These are phyloP conservation scores for Ogataea allantospora DNA, from an alignment of 805 yeast species.

Conservation along the genomic window DNA sequence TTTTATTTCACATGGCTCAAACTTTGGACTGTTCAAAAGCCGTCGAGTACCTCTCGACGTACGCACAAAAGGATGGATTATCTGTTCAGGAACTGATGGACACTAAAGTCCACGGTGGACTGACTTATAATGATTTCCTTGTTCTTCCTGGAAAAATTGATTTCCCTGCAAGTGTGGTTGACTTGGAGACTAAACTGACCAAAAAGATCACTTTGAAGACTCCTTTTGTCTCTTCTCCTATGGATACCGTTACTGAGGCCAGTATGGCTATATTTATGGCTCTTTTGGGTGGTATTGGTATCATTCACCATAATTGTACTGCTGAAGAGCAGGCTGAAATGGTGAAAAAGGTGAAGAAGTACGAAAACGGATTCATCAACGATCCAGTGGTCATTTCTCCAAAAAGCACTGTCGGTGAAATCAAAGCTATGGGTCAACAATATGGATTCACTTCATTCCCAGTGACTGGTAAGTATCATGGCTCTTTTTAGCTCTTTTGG, in stretches of 20 bases:
- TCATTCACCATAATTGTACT: conserved; percentile 95
- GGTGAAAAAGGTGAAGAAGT: conserved; percentile 96
- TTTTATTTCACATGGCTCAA: conserved; percentile 12
- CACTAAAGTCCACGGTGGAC: conserved; percentile 87
- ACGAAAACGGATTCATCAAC: conserved; percentile 95
- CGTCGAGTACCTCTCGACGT: conserved; percentile 60
- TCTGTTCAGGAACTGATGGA: conserved; percentile 83
- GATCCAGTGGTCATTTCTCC: conserved; percentile 90
- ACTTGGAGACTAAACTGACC: conserved; percentile 83
- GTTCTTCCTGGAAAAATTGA: conserved; percentile 92
- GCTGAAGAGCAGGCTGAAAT: conserved; percentile 97
- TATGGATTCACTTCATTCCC: conserved; percentile 98
- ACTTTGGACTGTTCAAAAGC: conserved; percentile 54
- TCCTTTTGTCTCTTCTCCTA: conserved; percentile 96
- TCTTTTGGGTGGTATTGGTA: conserved; percentile 97
- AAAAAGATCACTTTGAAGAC: conserved; percentile 87
- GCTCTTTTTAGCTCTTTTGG: conserved; percentile 17
- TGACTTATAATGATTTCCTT: conserved; percentile 95
- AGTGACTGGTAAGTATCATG: conserved; percentile 87
- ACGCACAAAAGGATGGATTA: conserved; percentile 79
- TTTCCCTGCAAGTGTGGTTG: conserved; percentile 78
- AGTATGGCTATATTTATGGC: conserved; percentile 99
- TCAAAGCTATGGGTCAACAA: conserved; percentile 62
- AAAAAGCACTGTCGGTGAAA: conserved; percentile 72
- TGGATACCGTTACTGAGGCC: conserved; percentile 98